A percentile compares a stretch with the other conserved stretches of the same genome.
These are phyloP conservation scores for Eutrema japonicum DNA, from an alignment of 345 rosid species.

Conservation along the genomic window DNA sequence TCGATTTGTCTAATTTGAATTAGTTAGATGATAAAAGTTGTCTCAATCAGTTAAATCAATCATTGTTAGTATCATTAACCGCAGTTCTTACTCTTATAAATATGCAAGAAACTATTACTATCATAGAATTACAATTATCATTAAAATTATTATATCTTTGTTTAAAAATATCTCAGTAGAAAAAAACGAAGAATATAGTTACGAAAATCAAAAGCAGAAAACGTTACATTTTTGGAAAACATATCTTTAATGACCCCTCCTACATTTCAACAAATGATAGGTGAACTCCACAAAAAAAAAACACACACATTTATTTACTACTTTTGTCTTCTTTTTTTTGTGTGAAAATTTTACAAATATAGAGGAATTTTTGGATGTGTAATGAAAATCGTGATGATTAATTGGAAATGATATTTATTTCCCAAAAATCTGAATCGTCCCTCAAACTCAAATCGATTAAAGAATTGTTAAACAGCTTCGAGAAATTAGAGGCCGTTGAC, in stretches of 20 bases:
- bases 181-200: not conserved
- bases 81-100: too few relatives aligned
- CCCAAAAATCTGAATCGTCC: too few relatives aligned
- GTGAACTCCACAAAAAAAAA: not conserved
- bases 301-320: not conserved
- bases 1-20: too few relatives aligned
- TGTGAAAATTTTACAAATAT: not conserved
- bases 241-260: not conserved
- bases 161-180: not conserved
- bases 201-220: not conserved
- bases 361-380: not conserved
- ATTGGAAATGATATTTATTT: not conserved
- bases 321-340: not conserved
- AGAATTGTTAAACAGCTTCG: slow-evolving; percentile 2
- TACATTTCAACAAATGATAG: not conserved
- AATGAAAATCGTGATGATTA: slow-evolving; percentile 11
- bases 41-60: too few relatives aligned
- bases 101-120: too few relatives aligned
- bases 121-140: too few relatives aligned
- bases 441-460: slow-evolving; percentile 5
- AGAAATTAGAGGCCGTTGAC: slow-evolving; percentile 36
- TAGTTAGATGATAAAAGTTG: too few relatives aligned
- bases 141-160: not conserved
- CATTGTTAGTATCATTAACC: too few relatives aligned
- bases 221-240: slow-evolving; percentile 2